Base-by-base conservation (phyloP, 805 yeast genomes). In the Phaffomyces opuntiae region DNA sequence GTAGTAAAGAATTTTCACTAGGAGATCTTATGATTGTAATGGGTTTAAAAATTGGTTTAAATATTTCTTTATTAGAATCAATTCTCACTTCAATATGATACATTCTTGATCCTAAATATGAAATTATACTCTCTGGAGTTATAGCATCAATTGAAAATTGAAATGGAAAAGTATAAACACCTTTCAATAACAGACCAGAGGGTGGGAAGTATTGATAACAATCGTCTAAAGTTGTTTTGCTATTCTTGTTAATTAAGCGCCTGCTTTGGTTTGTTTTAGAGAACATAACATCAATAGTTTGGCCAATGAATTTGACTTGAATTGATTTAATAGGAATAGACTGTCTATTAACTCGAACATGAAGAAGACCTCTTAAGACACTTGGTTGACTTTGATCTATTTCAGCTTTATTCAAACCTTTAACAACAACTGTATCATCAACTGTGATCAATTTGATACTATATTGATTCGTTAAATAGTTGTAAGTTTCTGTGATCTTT, bases 101-200 rank as follows among this genome's bases (percentile, higher is more conserved):
- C 1, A 12, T 14, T 35, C 55, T 50, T 7, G 49, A 40, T n/a
- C 54, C 55, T 13, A 53, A 42, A 13, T 13, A 9, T 0, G 53
- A 40, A 0, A 34, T 13, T 4, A 54, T 34, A 3, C 52, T 33
- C 40, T 57, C 62, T 11, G 62, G 54, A 9, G 50, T 40, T 14
- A 14, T 43, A 13, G 53, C 48, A 37, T 52, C 56, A 36, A 57
- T 41, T 14, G 45, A 34, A 36, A 57, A 57, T 36, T 52, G 56
- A 46, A 57, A 57, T 1, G 62, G 62, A 26, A 56, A 46, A 1
- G 38, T 44, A 40, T 57, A 52, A 3, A 42, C 42, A 3, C 62
- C 62, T 36, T 33, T 53, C 17, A 49, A 34, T 14, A 51, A 39
- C 26, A 32, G 29, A 2, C 16, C 12, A 3, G 42, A 25, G 0